phyloP scores from a whole-genome alignment of 2,329 filamentous ascomycete species.

The Penicillium vulpinum region DNA sequence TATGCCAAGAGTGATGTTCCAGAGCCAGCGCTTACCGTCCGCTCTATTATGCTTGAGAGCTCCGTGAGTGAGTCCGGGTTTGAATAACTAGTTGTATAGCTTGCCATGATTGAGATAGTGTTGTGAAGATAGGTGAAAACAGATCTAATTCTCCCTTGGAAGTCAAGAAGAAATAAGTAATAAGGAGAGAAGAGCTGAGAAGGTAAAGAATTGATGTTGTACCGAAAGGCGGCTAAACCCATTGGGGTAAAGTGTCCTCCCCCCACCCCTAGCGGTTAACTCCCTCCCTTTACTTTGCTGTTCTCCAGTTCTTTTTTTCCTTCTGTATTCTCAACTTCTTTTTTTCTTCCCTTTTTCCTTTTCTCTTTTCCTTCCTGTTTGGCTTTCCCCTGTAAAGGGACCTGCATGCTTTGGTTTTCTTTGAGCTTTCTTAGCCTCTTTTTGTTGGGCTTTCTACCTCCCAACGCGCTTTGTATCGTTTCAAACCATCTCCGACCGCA shows the following conservation, averaged over 20 bases:
- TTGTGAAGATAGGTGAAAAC: neutral
- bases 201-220: neutral
- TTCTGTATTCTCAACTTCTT: conserved; percentile 11
- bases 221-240: conserved; percentile 20
- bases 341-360: conserved; percentile 18
- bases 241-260: conserved; percentile 19
- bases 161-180: neutral
- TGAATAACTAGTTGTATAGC: conserved; percentile 4
- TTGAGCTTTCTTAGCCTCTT: conserved; percentile 7
- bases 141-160: neutral
- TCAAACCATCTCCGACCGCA: conserved; percentile 10
- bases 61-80: conserved; percentile 11
- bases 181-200: neutral
- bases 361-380: conserved; percentile 28
- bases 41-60: conserved; percentile 12
- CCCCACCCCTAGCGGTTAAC: conserved; percentile 25
- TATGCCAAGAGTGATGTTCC: conserved; percentile 4
- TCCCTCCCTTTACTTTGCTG: conserved; percentile 27
- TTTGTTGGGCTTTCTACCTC: conserved; percentile 12
- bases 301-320: conserved; percentile 14
- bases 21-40: conserved; percentile 7
- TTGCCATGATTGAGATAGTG: neutral
- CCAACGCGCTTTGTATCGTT: conserved; percentile 5
- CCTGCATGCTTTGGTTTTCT: conserved; percentile 14
- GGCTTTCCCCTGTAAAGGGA: conserved; percentile 23